Base-by-base conservation (phyloP, 768 basidiomycete species). In the Naganishia randhawae region DNA sequence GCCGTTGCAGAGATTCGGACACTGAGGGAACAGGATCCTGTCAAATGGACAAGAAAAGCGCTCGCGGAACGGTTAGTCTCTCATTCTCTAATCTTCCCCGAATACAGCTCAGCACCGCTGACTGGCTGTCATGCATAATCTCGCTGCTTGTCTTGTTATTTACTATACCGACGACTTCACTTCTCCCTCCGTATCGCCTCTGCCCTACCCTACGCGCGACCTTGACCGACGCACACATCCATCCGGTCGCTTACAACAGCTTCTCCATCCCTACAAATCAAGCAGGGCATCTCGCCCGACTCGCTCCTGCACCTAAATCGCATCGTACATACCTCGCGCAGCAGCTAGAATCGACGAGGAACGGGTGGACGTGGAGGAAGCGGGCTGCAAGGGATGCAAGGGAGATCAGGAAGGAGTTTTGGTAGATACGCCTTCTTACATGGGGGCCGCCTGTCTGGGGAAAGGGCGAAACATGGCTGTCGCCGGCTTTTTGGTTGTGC, bases 361-460 rank as follows among this genome's bases (percentile, higher is more conserved):
- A 67, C 3, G 71, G 52, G 14, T 78, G 77, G 77, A 75, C 76
- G 17, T 77, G 71, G 69, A 75, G 71, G 41, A 78, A 80, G 70
- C 66, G 72, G 17, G 50, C 78, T 17, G 72, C 73, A 17, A 63
- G 75, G 37, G 78, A 71, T 35, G 66, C 69, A 55, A 73, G 73
- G 61, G 69, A 71, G 69, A 71, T 66, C 65, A 71, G 78, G 66
- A 78, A 71, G 70, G 72, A 70, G 65, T 74, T 76, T 50, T 80
- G 78, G 78, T 80, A 75, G 72, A 68, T 29, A 13, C 50, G 62
- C 4, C 3, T 39, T 7, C 41, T 42, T 37, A 35, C 39, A 31
- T 50, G n/a, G n/a, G n/a, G n/a, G 25, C 8, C n/a, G 27, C 51
- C 27, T 53, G 41, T 19, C 19, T 42, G 11, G 19, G 51, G 51